Conservation (phyloP, 2,329 filamentous ascomycete species). For the Chaetomiaceae sp. region DNA sequence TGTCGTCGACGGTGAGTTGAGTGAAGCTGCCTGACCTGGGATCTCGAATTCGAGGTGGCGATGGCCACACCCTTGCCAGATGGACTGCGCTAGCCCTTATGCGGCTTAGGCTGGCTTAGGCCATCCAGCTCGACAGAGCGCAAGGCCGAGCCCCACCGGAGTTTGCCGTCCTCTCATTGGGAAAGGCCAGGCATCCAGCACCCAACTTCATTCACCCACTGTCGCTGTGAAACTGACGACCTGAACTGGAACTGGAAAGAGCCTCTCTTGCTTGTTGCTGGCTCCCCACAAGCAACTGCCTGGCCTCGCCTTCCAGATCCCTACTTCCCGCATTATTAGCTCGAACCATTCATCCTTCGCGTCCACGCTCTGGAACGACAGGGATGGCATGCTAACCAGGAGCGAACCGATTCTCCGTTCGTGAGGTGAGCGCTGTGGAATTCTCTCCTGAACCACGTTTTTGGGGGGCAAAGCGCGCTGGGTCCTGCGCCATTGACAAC, state of each 20-base stretch:
- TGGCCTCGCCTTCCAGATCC: conserved; percentile 1
- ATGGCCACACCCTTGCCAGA: too few species aligned
- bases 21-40: too few species aligned
- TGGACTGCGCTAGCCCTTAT: too few species aligned
- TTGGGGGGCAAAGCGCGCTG: neutral
- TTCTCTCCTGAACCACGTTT: conserved; percentile 15
- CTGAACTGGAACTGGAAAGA: neutral
- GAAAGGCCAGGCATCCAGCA: neutral
- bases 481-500: conserved; percentile 14
- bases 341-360: conserved; percentile 3
- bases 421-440: conserved; percentile 19
- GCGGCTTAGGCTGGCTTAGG: too few species aligned
- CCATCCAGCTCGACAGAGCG: too few species aligned
- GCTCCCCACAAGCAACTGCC: conserved; percentile 16
- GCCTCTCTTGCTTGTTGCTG: conserved; percentile 1
- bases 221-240: conserved; percentile 1
- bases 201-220: conserved; percentile 13
- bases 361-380: conserved; percentile 5
- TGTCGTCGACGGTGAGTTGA: too few species aligned
- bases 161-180: too few species aligned
- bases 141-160: too few species aligned
- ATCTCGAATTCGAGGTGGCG: too few species aligned
- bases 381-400: conserved; percentile 6
- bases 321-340: neutral
- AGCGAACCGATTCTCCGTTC: conserved; percentile 5